Percentiles rank a stretch among this genome's conserved stretches.
These are phyloP conservation scores for Colletotrichum sp. DNA, from an alignment of 2,329 filamentous ascomycete genomes.

Conservation along the genomic window DNA sequence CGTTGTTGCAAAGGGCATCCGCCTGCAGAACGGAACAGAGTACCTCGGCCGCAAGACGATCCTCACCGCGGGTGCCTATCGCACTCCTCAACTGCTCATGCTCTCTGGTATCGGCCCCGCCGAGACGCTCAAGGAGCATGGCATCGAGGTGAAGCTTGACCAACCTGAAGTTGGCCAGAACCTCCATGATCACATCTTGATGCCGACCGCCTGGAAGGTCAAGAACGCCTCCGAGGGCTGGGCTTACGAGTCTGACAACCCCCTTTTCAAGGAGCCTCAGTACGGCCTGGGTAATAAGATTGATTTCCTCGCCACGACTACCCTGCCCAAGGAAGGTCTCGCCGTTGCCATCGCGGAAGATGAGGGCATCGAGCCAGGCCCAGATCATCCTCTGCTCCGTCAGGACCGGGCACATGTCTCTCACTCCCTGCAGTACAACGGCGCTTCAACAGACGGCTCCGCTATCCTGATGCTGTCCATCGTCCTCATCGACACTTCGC, in stretches of 20 bases:
- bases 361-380: slow-evolving; percentile 26
- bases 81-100: slow-evolving; percentile 54
- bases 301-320: slow-evolving; percentile 39
- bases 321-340: slow-evolving; percentile 31
- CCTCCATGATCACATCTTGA: slow-evolving; percentile 54
- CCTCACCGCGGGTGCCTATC: slow-evolving; percentile 52
- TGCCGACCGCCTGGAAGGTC: slow-evolving; percentile 32
- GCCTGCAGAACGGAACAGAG: slow-evolving; percentile 31
- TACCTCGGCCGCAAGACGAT: slow-evolving; percentile 37
- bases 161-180: slow-evolving; percentile 55
- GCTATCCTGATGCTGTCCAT: slow-evolving; percentile 23
- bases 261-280: slow-evolving; percentile 37
- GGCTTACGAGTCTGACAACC: slow-evolving; percentile 31
- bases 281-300: slow-evolving; percentile 38
- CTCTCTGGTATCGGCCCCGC: slow-evolving; percentile 56
- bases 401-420: slow-evolving; percentile 1
- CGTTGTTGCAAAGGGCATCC: slow-evolving; percentile 26
- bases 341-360: slow-evolving; percentile 35
- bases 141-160: slow-evolving; percentile 45
- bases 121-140: slow-evolving; percentile 41
- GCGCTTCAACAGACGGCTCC: slow-evolving; percentile 1
- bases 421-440: background rate
- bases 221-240: slow-evolving; percentile 35
- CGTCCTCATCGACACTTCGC: slow-evolving; percentile 28
- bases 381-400: slow-evolving; percentile 35